Evolutionary conservation across 176 grass and related monocot species (phyloP), one percentile per base, ranked within the genome.

Genomic region (Neostapfia colusana): DNA sequence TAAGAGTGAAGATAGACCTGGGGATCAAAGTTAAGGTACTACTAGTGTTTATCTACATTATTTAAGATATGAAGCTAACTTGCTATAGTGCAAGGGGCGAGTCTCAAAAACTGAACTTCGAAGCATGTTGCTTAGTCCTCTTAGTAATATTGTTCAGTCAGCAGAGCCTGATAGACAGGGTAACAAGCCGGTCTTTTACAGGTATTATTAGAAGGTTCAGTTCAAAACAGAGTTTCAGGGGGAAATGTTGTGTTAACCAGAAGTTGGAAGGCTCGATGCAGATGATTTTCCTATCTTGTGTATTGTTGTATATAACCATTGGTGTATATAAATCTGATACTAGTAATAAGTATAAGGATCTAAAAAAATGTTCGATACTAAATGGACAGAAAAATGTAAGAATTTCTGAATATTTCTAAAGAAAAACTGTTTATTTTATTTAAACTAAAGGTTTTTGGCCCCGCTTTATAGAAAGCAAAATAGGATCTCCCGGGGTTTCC

Each of bases 1-100:
- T 27, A 85, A 90, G 83, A 74, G 36, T 45, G 61, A 69, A 68
- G 79, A 79, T 74, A 37, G 24, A 63, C 70, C 63, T 31, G 54
- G 46, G 4, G 75, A 55, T 34, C 65, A 14, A 53, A 5, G 35
- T 55, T 79, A 44, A 49, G 3, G 31, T 31, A 17, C 0, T 34
- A 49, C 9, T 53, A 44, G 4, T 57, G 63, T 76, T 37, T 39
- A 76, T 68, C 28, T 26, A 68, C n/a, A n/a, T 40, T 66, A 67
- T 60, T 23, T 7, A 67, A 34, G 21, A 77, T 70, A 23, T 27
- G 16, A 85, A 60, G 39, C 37, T 20, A 37, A 21, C 9, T 66
- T 18, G 54, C 4, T 17, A 15, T 67, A 50, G 10, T 60, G 60
- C 48, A 73, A 39, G 60, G 18, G 27, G 2, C n/a, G 38, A n/a